phyloP scores from a whole-genome alignment of 2,329 filamentous ascomycete species.

The Calonectria fujianensis region DNA sequence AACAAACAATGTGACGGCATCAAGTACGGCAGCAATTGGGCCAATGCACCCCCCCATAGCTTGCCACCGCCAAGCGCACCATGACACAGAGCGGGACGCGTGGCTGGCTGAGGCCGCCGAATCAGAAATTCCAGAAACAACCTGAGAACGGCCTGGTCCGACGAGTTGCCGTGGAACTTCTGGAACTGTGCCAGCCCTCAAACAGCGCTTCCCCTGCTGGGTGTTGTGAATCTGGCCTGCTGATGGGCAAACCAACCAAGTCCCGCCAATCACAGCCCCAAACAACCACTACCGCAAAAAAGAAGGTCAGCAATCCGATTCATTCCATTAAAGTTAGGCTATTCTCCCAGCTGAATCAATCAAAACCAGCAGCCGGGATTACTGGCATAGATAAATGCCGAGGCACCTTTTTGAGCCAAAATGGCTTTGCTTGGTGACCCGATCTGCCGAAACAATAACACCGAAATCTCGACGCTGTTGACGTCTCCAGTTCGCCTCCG shows the following conservation, averaged over 20 bases:
- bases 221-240: slow-evolving; percentile 1
- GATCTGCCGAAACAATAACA: slow-evolving; percentile 9
- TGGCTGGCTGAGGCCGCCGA: slow-evolving; percentile 17
- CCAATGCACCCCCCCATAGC: background rate
- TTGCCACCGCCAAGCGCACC: slow-evolving; percentile 43
- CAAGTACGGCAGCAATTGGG: background rate
- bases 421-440: background rate
- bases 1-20: background rate
- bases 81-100: slow-evolving; percentile 49
- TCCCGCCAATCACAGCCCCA: background rate
- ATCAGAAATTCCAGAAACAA: slow-evolving; percentile 8
- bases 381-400: background rate
- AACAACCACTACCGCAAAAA: background rate
- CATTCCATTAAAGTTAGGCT: background rate
- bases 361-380: background rate
- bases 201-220: too few relatives aligned
- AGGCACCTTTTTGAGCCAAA: background rate
- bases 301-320: background rate
- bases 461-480: slow-evolving; percentile 1
- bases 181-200: slow-evolving; percentile 18
- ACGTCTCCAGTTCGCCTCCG: slow-evolving; percentile 6
- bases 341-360: background rate
- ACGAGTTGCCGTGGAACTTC: slow-evolving; percentile 25
- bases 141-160: slow-evolving; percentile 3
- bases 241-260: background rate